Evolutionary conservation across 2,329 filamentous ascomycete species (phyloP), one percentile per base, ranked within the genome.

Genomic region (Arthrobotrys conoides): DNA sequence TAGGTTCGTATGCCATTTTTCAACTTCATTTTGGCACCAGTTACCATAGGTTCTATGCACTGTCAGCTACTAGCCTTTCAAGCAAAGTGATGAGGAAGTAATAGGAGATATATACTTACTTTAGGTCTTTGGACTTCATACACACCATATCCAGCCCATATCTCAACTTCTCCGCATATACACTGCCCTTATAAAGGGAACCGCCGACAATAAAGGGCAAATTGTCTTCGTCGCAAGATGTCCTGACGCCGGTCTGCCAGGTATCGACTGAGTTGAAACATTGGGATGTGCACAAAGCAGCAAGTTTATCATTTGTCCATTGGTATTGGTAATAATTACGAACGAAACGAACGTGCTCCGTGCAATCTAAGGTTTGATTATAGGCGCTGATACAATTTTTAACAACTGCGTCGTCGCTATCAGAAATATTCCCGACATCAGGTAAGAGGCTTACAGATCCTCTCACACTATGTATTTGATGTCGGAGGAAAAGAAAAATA

Each of bases 121-220:
- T 22, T 48, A 48, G 30, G 24, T 69, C 65, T n/a, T 3, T 59
- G 16, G 65, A 69, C 36, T 69, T 69, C 49, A 59, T 41, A 20
- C 65, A 69, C 5, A 38, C 65, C 65, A 69, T 69, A 16, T 46
- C 51, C 10, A 44, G 30, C 14, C 65, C 65, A 59, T 69, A 69
- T 18, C 44, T 69, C 36, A 69, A 14, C 22, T 69, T 69, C 22
- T 57, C 49, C 5, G 51, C 48, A 24, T 57, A 59, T 1, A 69
- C 65, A 38, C 65, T 69, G 6, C 65, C 65, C 38, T 69, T 69
- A 59, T 57, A 69, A 9, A 49, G 59, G 10, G 65, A 20, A 10
- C 9, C 30, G 5, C 22, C 65, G 14, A 59, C 59, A 16, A 69
- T 69, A 38, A 69, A 69, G 6, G 65, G 65, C 27, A 59, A 14